Conservation (phyloP, 2,329 filamentous ascomycete species). For the Phialophora tarda region DNA sequence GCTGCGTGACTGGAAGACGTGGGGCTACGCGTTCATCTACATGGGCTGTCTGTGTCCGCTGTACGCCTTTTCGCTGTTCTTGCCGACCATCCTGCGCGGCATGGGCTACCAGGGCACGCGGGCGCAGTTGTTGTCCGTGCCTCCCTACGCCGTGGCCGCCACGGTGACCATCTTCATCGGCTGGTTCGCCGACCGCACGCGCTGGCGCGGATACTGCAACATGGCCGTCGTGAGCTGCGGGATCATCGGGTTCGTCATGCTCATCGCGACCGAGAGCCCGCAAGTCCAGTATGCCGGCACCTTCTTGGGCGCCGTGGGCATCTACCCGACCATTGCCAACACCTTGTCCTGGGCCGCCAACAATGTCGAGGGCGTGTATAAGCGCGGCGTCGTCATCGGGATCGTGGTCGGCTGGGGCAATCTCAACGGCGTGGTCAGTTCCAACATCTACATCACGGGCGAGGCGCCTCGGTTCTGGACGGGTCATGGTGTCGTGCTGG, state of each 20-base stretch:
- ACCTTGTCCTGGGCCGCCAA: slow-evolving; percentile 90
- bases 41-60: slow-evolving; percentile 62
- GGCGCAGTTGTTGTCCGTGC: slow-evolving; percentile 70
- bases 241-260: slow-evolving; percentile 78
- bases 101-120: slow-evolving; percentile 61
- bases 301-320: slow-evolving; percentile 83
- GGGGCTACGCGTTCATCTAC: slow-evolving; percentile 53
- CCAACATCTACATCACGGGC: slow-evolving; percentile 71
- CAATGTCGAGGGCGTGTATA: slow-evolving; percentile 86
- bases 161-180: slow-evolving; percentile 57
- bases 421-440: slow-evolving; percentile 77
- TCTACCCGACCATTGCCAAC: slow-evolving; percentile 85
- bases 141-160: slow-evolving; percentile 68
- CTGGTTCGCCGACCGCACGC: slow-evolving; percentile 64
- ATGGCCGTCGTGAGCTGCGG: slow-evolving; percentile 71
- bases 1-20: slow-evolving; percentile 58
- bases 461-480: slow-evolving; percentile 68
- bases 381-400: slow-evolving; percentile 83
- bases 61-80: slow-evolving; percentile 64
- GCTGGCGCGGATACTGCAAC: slow-evolving; percentile 71
- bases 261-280: slow-evolving; percentile 56
- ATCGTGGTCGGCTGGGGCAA: slow-evolving; percentile 94
- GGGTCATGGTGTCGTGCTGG: slow-evolving; percentile 77
- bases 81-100: slow-evolving; percentile 64
- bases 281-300: slow-evolving; percentile 62